Conservation (phyloP, 805 yeast genomes). For the Teunomyces cretensis region DNA sequence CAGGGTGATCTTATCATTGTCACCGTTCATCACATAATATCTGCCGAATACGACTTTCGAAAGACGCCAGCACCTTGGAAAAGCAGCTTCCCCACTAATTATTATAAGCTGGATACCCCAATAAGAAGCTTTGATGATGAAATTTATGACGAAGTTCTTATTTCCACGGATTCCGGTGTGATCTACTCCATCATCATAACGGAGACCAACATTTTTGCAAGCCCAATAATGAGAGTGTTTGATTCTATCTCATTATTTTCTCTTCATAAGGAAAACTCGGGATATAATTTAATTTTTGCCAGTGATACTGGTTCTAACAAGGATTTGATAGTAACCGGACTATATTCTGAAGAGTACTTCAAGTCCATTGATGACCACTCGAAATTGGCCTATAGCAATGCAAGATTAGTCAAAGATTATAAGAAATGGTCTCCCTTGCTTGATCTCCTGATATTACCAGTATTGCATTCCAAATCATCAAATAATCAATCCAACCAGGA, state of each 20-base stretch:
- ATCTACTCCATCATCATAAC: conserved; percentile 29
- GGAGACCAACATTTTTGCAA: conserved; percentile 11
- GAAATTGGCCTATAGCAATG: conserved; percentile 21
- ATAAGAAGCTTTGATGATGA: conserved; percentile 11
- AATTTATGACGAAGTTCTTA: conserved; percentile 24
- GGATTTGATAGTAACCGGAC: conserved; percentile 27
- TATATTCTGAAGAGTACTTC: conserved; percentile 16
- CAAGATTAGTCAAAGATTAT: conserved; percentile 27
- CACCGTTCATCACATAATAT: conserved; percentile 44
- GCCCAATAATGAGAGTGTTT: conserved; percentile 35
- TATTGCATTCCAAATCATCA: conserved; percentile 18
- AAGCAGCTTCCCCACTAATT: conserved; percentile 42
- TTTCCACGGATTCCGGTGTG: conserved; percentile 36
- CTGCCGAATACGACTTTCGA: conserved; percentile 44
- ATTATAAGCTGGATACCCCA: conserved; percentile 24
- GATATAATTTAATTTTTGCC: conserved; percentile 33
- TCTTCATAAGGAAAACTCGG: conserved; percentile 17
- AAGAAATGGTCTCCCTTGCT: conserved; percentile 50
- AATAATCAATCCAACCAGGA: conserved; percentile 30
- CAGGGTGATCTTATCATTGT: conserved; percentile 33
- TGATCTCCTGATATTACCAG: conserved; percentile 38
- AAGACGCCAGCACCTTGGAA: conserved; percentile 15
- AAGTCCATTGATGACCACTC: conserved; percentile 1
- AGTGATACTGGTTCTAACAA: conserved; percentile 43
- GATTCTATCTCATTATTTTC: conserved; percentile 37